phyloP scores from a whole-genome alignment of 225 moss, liverwort and hornwort species.

The Sphagnum contortum region DNA sequence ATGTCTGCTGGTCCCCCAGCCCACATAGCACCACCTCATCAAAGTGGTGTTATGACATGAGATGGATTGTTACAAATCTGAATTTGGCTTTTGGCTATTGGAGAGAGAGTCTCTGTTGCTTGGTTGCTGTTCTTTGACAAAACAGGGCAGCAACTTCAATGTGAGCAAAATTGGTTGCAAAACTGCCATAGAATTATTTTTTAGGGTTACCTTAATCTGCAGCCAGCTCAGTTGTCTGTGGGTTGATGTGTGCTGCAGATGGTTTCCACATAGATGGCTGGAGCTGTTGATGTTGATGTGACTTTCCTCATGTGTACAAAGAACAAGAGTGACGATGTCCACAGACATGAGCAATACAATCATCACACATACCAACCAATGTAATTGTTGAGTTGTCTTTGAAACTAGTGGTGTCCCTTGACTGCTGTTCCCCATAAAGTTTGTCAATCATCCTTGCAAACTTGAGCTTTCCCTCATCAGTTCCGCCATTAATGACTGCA shows the following conservation, averaged over 20 bases:
- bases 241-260: not conserved
- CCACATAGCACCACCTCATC: not conserved
- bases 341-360: conserved; percentile 1
- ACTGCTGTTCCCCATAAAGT: too few relatives aligned
- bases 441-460: too few relatives aligned
- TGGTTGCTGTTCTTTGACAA: too few relatives aligned
- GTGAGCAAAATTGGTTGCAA: not conserved
- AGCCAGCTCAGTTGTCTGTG: not conserved
- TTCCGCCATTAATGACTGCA: too few relatives aligned
- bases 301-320: not conserved
- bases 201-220: not conserved
- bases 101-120: too few relatives aligned
- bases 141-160: not conserved
- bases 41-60: not conserved
- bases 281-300: not conserved
- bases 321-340: conserved; percentile 1
- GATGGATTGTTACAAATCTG: not conserved
- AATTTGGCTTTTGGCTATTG: not conserved
- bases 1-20: not conserved
- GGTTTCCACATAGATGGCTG: not conserved
- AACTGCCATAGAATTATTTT: not conserved
- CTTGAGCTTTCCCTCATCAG: too few relatives aligned
- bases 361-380: too few relatives aligned
- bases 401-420: too few relatives aligned
- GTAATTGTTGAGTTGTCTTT: too few relatives aligned